Percentiles rank a stretch among this genome's conserved stretches.
Evolutionary conservation across 108 stramenopile species (phyloP).

Genomic region (Cyclotella choctawhatcheeana): DNA sequence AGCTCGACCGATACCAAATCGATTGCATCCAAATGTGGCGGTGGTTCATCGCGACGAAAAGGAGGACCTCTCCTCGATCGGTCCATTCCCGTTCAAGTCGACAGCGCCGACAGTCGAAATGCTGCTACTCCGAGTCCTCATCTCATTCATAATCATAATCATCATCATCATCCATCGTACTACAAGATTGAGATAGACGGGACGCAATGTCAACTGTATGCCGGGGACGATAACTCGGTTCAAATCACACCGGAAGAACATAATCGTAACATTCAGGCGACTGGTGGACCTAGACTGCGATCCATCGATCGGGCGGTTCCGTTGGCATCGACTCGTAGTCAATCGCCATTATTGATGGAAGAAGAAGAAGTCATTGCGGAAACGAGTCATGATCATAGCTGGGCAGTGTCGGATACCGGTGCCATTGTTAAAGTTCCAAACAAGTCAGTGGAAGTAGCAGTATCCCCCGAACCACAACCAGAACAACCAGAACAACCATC

Average conservation of each 20-base stretch:
- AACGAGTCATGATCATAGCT: not conserved
- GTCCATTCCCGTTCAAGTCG: slow-evolving; percentile 10
- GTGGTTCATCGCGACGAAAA: too few species aligned
- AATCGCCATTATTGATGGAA: slow-evolving; percentile 10
- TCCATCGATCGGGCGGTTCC: slow-evolving; percentile 14
- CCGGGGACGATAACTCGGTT: slow-evolving; percentile 26
- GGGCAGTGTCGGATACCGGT: slow-evolving; percentile 19
- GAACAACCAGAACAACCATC: not conserved
- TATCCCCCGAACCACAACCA: not conserved
- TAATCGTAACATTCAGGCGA: slow-evolving; percentile 4
- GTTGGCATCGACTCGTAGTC: not conserved
- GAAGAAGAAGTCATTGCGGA: too few species aligned
- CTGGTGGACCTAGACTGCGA: not conserved
- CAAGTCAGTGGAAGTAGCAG: too few species aligned
- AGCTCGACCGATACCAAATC: slow-evolving; percentile 23
- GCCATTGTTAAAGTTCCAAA: slow-evolving; percentile 1
- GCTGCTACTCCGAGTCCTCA: too few species aligned
- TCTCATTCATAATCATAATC: too few species aligned
- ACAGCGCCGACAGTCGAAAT: slow-evolving; percentile 18
- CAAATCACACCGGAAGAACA: slow-evolving; percentile 19
- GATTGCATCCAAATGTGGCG: not conserved
- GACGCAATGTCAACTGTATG: slow-evolving; percentile 10
- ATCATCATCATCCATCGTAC: slow-evolving; percentile 10
- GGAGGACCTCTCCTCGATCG: too few species aligned
- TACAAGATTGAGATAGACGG: slow-evolving; percentile 36